Base-by-base conservation (phyloP, 73 alveolate genomes). In the Stentor coeruleus region DNA sequence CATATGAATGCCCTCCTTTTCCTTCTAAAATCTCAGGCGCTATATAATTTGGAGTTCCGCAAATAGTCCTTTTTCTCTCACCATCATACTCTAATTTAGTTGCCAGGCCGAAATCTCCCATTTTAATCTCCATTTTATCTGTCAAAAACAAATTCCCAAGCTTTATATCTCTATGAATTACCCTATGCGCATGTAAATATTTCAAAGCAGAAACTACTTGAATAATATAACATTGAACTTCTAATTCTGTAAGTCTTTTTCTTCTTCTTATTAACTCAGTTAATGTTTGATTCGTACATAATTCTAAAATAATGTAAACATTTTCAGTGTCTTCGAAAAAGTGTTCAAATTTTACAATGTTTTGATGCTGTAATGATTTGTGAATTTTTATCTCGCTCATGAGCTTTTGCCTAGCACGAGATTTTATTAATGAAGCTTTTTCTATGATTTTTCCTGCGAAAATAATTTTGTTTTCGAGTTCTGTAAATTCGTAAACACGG, bases 301-400 rank as follows among this genome's bases (percentile, higher is more conserved):
- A 84, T 86, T 96, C 99, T 82, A 94, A 82, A 39, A 95, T 60
- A 58, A 96, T 91, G 84, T 94, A 96, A 11, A 94, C 98, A 84
- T 91, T 90, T 42, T 93, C 98, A 20, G 92, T 85, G 77, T 96
- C 99, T 89, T 96, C 99, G 76, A 96, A 96, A 89, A 92, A 95
- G 86, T 95, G 98, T 74, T 94, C 98, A 85, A 94, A 96, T 36
- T 92, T 95, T 20, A 96, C 99, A 28, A 96, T 86, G 84, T 95
- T 91, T 26, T 84, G 72, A 74, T 93, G 96, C 77, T 93, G 98
- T 66, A 92, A 85, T 28, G 96, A 85, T 77, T 94, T 88, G 90
- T 93, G 98, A 73, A 93, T 89, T 81, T 93, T 93, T 82, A 93
- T 93, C 85, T 93, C 98, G 76, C 93, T 85, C 93, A 89, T 89